phyloP scores from a whole-genome alignment of 805 yeast species.

The Metschnikowia orientalis region DNA sequence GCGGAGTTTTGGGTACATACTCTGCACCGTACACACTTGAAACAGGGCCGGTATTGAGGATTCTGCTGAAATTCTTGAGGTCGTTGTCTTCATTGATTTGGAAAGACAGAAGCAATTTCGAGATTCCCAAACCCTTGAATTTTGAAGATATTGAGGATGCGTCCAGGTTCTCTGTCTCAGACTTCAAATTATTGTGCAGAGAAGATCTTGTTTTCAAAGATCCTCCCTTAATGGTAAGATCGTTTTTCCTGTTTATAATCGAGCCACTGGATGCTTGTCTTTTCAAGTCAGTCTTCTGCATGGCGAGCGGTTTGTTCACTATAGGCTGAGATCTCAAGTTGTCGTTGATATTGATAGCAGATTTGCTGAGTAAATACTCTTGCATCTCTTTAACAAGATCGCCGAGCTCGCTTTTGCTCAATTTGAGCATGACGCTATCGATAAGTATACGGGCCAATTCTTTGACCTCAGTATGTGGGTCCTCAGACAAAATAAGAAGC shows the following conservation, averaged over 20 bases:
- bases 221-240: conserved; percentile 27
- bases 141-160: conserved; percentile 32
- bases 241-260: conserved; percentile 21
- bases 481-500: conserved; percentile 72
- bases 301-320: conserved; percentile 23
- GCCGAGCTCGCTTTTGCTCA: conserved; percentile 63
- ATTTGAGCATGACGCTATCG: conserved; percentile 62
- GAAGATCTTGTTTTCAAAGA: conserved; percentile 27
- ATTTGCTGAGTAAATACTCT: conserved; percentile 52
- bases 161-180: conserved; percentile 27
- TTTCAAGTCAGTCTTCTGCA: conserved; percentile 10
- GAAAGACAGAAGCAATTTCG: conserved; percentile 34
- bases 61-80: conserved; percentile 33
- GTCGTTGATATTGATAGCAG: conserved; percentile 37
- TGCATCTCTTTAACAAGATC: conserved; percentile 65
- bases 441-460: conserved; percentile 68
- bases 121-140: conserved; percentile 29
- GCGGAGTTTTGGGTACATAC: conserved; percentile 54
- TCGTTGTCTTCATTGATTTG: conserved; percentile 41
- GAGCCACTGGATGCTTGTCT: conserved; percentile 24
- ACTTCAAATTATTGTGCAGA: conserved; percentile 22
- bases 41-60: conserved; percentile 34
- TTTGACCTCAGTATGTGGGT: conserved; percentile 80
- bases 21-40: conserved; percentile 39
- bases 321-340: conserved; percentile 40